These are phyloP conservation scores for Rhytidiadelphus loreus DNA, from an alignment of 225 moss, liverwort and hornwort genomes.

Conservation along the genomic window DNA sequence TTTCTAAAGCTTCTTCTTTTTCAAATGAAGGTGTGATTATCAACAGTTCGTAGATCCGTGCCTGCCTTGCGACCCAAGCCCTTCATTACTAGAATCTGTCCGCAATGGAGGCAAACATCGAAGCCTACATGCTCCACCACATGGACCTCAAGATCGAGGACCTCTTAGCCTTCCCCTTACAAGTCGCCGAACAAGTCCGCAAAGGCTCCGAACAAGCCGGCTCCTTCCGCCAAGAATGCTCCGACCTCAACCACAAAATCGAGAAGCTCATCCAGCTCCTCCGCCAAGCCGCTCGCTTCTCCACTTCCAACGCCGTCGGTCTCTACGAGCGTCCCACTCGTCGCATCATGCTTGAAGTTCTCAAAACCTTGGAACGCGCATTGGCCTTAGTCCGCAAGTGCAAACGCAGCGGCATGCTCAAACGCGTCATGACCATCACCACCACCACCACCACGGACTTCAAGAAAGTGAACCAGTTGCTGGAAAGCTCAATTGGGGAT, in stretches of 20 bases:
- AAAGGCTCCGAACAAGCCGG: constrained; percentile 50
- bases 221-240: constrained; percentile 69
- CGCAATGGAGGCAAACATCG: constrained; percentile 32
- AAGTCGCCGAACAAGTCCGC: constrained; percentile 35
- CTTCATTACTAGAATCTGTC: not conserved
- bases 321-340: constrained; percentile 75
- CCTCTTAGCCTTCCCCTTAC: constrained; percentile 28
- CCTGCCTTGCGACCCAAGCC: not conserved
- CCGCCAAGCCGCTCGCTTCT: constrained; percentile 29
- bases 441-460: constrained; percentile 71
- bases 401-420: constrained; percentile 66
- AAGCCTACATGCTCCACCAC: constrained; percentile 20
- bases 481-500: constrained; percentile 67
- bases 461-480: constrained; percentile 31
- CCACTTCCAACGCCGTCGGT: constrained; percentile 15
- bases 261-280: constrained; percentile 48
- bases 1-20: not conserved
- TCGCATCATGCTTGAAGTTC: constrained; percentile 69
- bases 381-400: constrained; percentile 65
- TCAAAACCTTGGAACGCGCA: constrained; percentile 65
- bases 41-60: not conserved
- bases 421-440: constrained; percentile 80
- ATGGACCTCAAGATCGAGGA: constrained; percentile 27
- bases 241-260: constrained; percentile 42
- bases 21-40: not conserved